A percentile compares a stretch with the other conserved stretches of the same genome.
phyloP scores from a whole-genome alignment of 441 rosid species.

The Codiaeum variegatum region DNA sequence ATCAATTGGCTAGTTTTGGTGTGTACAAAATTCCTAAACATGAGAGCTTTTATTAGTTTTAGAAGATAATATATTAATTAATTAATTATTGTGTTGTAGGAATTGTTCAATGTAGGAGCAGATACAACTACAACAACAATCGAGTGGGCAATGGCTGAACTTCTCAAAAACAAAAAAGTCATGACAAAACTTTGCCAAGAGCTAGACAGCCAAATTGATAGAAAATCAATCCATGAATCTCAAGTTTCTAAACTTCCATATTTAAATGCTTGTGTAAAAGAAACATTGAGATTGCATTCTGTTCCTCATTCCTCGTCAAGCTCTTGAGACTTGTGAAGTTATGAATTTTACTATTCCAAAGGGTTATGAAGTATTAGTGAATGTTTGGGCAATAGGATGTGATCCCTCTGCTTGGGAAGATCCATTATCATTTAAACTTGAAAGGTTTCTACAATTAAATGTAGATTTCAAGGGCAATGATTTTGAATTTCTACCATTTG shows the following conservation, averaged over 20 bases:
- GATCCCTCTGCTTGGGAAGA: conserved; percentile 1
- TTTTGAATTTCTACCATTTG: conserved; percentile 7
- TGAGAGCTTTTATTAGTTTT: neutral
- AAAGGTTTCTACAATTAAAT: neutral
- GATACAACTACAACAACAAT: neutral
- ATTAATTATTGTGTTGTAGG: conserved; percentile 6
- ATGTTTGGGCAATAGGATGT: conserved; percentile 9
- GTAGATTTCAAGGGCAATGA: conserved; percentile 3
- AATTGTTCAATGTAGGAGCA: neutral
- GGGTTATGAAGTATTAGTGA: neutral
- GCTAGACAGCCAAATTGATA: neutral
- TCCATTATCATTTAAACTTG: conserved; percentile 1
- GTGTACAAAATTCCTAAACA: too few species aligned
- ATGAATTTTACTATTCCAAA: conserved; percentile 6
- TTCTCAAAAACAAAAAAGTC: neutral
- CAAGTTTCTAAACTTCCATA: conserved; percentile 8
- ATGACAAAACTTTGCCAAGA: neutral
- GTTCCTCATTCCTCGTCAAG: conserved; percentile 23
- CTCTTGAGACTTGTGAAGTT: neutral
- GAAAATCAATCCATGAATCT: neutral
- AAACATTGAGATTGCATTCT: conserved; percentile 28
- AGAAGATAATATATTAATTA: neutral
- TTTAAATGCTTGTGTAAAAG: conserved; percentile 24
- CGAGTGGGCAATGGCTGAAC: conserved; percentile 17
- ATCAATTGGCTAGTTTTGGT: too few species aligned